Base-by-base conservation (phyloP, 2,329 filamentous ascomycete species). In the Neonectria ditissima region DNA sequence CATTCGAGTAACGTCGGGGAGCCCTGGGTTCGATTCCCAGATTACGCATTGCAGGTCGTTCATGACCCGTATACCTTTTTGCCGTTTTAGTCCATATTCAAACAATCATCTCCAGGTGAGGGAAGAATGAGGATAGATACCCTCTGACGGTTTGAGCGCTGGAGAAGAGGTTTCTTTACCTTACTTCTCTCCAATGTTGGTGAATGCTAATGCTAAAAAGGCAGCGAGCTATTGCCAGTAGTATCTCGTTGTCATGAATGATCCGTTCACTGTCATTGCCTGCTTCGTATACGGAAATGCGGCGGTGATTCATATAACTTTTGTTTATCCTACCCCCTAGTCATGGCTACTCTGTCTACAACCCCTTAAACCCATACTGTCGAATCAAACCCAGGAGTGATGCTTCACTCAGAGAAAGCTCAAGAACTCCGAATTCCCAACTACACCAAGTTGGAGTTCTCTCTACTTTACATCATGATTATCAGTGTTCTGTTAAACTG, bases 1-100 rank as follows among this genome's bases (percentile, higher is more conserved):
- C 44, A 48, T 48, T 48, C 44, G 44, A 48, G 44, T 9, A 48
- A 28, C 44, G 44, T 48, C 44, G 44, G 44, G 44, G 44, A 48
- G 44, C 44, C 44, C 44, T 48, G 44, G 44, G 44, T 48, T 48
- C 44, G 44, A 48, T 48, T 48, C 44, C 44, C 44, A 48, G 44
- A 48, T 48, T n/a, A 48, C 44, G 44, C 44, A 48, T 48, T 10
- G 1, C 18, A 26, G 13, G 22, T 6, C 14, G 41, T 18, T n/a
- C 6, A 37, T 2, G 6, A 8, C 3, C 3, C 6, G 0, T 0
- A 11, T 11, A 11, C 1, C 37, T 41, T 41, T 41, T 41, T 41
- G 37, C n/a, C 13, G 3, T 41, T 41, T 10, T 26, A 6, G 7
- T 5, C 9, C 7, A 4, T 39, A 39, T 34, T 5, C 6, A 14